Conservation (phyloP, 1,284 basidiomycete species). For the Paramarasmius palmivorus region DNA sequence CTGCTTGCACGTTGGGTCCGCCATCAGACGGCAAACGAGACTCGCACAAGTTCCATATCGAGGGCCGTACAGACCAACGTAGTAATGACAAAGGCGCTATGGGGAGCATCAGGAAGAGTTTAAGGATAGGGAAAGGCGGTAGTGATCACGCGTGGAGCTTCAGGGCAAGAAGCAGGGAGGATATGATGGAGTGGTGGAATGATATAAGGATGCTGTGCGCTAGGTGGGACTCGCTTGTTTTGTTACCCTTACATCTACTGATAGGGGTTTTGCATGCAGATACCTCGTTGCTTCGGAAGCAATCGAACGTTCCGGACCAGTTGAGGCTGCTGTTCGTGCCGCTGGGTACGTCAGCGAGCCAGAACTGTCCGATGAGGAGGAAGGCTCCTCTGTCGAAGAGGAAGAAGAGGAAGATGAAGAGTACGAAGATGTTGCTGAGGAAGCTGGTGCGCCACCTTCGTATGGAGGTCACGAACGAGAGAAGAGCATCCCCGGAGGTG, state of each 20-base stretch:
- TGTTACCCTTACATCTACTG: not conserved
- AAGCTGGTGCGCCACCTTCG: conserved; percentile 49
- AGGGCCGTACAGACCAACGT: conserved; percentile 85
- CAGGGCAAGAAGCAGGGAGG: conserved; percentile 87
- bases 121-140: conserved; percentile 36
- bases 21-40: conserved; percentile 74
- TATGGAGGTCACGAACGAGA: conserved; percentile 44
- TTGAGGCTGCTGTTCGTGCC: conserved; percentile 88
- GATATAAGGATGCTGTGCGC: conserved; percentile 96
- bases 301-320: conserved; percentile 91
- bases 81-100: conserved; percentile 50
- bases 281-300: conserved; percentile 95
- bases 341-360: conserved; percentile 86
- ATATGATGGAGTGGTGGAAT: conserved; percentile 99
- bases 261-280: conserved; percentile 34
- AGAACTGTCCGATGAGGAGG: conserved; percentile 68
- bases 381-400: conserved; percentile 74
- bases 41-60: conserved; percentile 97
- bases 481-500: conserved; percentile 35
- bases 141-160: conserved; percentile 85
- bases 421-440: conserved; percentile 34
- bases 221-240: conserved; percentile 1
- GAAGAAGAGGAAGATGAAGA: conserved; percentile 63
- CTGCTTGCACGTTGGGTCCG: conserved; percentile 94
- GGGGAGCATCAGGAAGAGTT: conserved; percentile 47